Evolutionary conservation across 2,329 filamentous ascomycete species (phyloP).

Genomic region (Xylaria sp.): DNA sequence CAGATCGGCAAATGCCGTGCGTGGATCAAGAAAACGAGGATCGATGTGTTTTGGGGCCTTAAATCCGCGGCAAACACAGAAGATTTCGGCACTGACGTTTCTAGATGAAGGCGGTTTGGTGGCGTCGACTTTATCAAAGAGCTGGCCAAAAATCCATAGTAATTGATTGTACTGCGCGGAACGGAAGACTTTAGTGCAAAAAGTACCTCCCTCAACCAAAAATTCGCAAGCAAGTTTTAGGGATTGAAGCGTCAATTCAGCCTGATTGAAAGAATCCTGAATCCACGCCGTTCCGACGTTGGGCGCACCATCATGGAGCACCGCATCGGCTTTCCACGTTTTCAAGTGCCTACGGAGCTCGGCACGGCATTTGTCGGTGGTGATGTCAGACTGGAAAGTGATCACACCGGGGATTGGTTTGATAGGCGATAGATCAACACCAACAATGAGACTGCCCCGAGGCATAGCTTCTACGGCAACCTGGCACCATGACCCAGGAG

Average conservation of each 20-base stretch:
- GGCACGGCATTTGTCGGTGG: slow-evolving; percentile 91
- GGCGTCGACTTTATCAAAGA: slow-evolving; percentile 93
- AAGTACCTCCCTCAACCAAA: slow-evolving; percentile 83
- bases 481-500: slow-evolving; percentile 96
- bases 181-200: slow-evolving; percentile 96
- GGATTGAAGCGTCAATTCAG: slow-evolving; percentile 86
- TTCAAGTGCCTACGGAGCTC: slow-evolving; percentile 90
- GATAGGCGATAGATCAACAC: slow-evolving; percentile 92
- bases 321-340: slow-evolving; percentile 93
- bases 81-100: slow-evolving; percentile 97
- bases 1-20: slow-evolving; percentile 91
- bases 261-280: slow-evolving; percentile 97
- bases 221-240: slow-evolving; percentile 96
- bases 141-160: slow-evolving; percentile 96
- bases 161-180: slow-evolving; percentile 95
- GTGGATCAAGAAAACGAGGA: slow-evolving; percentile 87
- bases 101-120: slow-evolving; percentile 95
- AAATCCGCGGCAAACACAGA: slow-evolving; percentile 94
- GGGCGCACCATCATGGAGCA: slow-evolving; percentile 94
- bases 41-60: slow-evolving; percentile 95
- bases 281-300: slow-evolving; percentile 99
- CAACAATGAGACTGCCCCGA: slow-evolving; percentile 84
- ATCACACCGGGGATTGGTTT: slow-evolving; percentile 94
- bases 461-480: slow-evolving; percentile 97
- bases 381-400: slow-evolving; percentile 97